A percentile compares a stretch with the other conserved stretches of the same genome.
Conservation (phyloP, 257 asterid species). For the Rubia yunnanensis region DNA sequence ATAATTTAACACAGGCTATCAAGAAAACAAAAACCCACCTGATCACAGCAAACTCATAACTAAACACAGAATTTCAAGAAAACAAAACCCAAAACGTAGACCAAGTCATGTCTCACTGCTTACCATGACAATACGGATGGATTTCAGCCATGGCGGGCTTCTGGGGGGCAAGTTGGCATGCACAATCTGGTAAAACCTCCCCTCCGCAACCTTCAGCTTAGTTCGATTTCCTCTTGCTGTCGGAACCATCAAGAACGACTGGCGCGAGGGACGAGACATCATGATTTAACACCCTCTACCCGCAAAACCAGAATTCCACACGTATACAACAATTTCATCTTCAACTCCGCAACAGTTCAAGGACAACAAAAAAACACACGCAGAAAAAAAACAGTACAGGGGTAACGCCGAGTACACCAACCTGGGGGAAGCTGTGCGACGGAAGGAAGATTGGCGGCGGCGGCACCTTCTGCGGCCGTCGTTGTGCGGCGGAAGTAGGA, state of each 20-base stretch:
- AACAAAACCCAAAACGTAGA: slow-evolving; percentile 5
- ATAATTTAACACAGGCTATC: neutral
- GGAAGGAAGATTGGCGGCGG: neutral
- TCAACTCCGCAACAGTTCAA: neutral
- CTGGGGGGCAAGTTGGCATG: slow-evolving; percentile 19
- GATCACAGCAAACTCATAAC: neutral
- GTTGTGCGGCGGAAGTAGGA: neutral
- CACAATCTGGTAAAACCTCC: slow-evolving; percentile 16
- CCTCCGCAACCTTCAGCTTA: slow-evolving; percentile 14
- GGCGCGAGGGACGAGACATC: slow-evolving; percentile 4
- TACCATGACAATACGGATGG: slow-evolving; percentile 16
- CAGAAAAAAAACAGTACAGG: neutral
- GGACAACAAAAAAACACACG: neutral
- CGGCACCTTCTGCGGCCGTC: neutral
- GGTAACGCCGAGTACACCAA: neutral
- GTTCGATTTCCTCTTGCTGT: slow-evolving; percentile 7
- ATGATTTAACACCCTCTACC: neutral
- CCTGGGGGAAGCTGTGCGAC: neutral
- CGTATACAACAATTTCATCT: neutral
- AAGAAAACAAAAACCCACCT: neutral
- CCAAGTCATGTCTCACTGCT: neutral
- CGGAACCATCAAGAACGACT: slow-evolving; percentile 15
- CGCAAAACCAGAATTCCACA: neutral
- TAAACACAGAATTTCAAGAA: neutral
- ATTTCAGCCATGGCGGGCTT: slow-evolving; percentile 19